Evolutionary conservation across 1,284 basidiomycete species (phyloP).

Genomic region (Bjerkandera adusta): DNA sequence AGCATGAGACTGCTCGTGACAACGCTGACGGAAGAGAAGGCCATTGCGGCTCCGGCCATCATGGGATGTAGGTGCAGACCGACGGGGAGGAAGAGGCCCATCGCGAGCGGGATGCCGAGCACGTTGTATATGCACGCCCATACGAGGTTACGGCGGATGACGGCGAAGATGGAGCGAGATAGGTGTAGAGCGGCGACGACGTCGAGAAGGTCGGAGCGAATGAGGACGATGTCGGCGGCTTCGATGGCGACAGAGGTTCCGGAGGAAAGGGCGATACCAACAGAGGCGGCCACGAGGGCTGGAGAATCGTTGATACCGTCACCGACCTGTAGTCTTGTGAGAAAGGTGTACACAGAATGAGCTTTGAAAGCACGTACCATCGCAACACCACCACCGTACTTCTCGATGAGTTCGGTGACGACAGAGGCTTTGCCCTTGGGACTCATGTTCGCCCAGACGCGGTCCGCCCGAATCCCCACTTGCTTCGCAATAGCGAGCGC

Average conservation of each 20-base stretch:
- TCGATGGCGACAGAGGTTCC: slow-evolving; percentile 98
- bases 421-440: slow-evolving; percentile 90
- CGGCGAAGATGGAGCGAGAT: slow-evolving; percentile 84
- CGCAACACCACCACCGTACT: slow-evolving; percentile 71
- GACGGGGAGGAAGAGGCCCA: slow-evolving; percentile 94
- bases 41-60: slow-evolving; percentile 98
- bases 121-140: slow-evolving; percentile 96
- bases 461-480: slow-evolving; percentile 78
- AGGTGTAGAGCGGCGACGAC: slow-evolving; percentile 96
- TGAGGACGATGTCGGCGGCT: slow-evolving; percentile 96
- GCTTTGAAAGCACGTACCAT: slow-evolving; percentile 60
- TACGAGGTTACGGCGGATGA: slow-evolving; percentile 86
- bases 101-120: slow-evolving; percentile 95
- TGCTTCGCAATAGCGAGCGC: slow-evolving; percentile 84
- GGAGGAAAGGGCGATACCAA: slow-evolving; percentile 94
- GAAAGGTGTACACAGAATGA: slow-evolving; percentile 10
- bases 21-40: slow-evolving; percentile 95
- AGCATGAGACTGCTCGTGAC: slow-evolving; percentile 88
- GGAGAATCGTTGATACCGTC: slow-evolving; percentile 99
- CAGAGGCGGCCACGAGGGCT: slow-evolving; percentile 90
- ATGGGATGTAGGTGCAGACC: slow-evolving; percentile 95
- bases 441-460: slow-evolving; percentile 87
- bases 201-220: slow-evolving; percentile 94
- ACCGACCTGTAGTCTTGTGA: slow-evolving; percentile 65
- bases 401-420: slow-evolving; percentile 75